These are phyloP conservation scores for Boletellus emodensis DNA, from an alignment of 768 basidiomycete species.

Conservation along the genomic window DNA sequence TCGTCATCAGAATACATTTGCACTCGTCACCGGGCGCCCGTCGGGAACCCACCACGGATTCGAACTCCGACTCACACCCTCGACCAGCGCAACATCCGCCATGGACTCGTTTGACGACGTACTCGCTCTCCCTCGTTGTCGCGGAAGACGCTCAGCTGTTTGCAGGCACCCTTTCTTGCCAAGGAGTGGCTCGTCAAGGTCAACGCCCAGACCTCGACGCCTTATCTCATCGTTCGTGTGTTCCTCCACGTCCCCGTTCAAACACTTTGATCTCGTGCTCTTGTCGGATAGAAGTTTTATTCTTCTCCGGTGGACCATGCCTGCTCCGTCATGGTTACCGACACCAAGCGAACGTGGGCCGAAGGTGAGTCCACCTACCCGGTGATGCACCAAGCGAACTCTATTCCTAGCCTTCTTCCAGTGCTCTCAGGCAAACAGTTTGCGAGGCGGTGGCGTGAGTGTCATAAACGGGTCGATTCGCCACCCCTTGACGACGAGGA, in stretches of 20 bases:
- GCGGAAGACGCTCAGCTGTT: background rate
- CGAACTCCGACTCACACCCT: constrained; percentile 19
- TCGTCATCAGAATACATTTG: constrained; percentile 38
- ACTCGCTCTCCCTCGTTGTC: background rate
- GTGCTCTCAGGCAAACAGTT: constrained; percentile 55
- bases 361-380: constrained; percentile 50
- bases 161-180: constrained; percentile 53
- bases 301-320: constrained; percentile 51
- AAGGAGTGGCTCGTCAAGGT: constrained; percentile 76
- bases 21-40: no score
- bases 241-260: constrained; percentile 4
- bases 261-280: constrained; percentile 4
- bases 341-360: constrained; percentile 69
- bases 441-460: constrained; percentile 66
- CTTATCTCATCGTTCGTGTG: constrained; percentile 68
- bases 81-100: background rate
- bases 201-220: constrained; percentile 53
- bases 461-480: constrained; percentile 41
- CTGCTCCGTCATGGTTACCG: constrained; percentile 64
- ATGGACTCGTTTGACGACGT: constrained; percentile 54
- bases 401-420: constrained; percentile 25
- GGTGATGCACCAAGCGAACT: constrained; percentile 20
- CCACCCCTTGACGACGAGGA: constrained; percentile 33
- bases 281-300: constrained; percentile 55
- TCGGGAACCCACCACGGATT: background rate